phyloP scores from a whole-genome alignment of 2,329 filamentous ascomycete species.

The Nakataea oryzae region DNA sequence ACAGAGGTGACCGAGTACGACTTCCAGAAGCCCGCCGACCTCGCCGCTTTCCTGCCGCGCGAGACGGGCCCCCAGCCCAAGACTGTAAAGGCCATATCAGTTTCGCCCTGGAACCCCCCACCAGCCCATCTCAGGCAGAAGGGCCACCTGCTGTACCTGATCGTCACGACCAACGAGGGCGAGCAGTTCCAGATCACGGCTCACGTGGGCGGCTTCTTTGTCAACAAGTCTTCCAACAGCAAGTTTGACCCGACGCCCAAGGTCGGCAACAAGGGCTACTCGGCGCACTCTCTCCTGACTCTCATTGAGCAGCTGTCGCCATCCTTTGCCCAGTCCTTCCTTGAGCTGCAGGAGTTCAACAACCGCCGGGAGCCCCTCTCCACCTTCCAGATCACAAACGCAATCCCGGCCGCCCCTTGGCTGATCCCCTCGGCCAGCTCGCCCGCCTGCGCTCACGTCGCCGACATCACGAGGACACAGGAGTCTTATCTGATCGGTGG shows the following conservation, averaged over 20 bases:
- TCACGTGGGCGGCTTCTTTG: conserved; percentile 89
- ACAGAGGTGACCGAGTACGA: conserved; percentile 54
- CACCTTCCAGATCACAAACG: conserved; percentile 92
- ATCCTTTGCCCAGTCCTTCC: conserved; percentile 69
- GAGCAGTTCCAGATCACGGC: conserved; percentile 91
- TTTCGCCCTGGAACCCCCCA: conserved; percentile 94
- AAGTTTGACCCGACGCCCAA: conserved; percentile 90
- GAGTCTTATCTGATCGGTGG: conserved; percentile 86
- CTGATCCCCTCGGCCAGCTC: conserved; percentile 63
- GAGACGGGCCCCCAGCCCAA: conserved; percentile 63
- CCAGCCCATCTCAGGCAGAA: conserved; percentile 84
- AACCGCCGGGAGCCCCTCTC: conserved; percentile 78
- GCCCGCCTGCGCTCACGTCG: conserved; percentile 56
- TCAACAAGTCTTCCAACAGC: conserved; percentile 90
- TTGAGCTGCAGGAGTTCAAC: conserved; percentile 73
- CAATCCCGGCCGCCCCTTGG: conserved; percentile 88
- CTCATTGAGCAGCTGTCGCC: conserved; percentile 72
- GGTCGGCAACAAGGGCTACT: conserved; percentile 63
- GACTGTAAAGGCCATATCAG: conserved; percentile 77
- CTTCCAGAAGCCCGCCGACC: conserved; percentile 56
- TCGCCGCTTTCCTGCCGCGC: conserved; percentile 62
- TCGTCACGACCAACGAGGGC: conserved; percentile 83
- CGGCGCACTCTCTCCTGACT: conserved; percentile 76
- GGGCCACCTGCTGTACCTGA: conserved; percentile 85
- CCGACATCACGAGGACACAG: conserved; percentile 82